phyloP scores from a whole-genome alignment of 2,329 filamentous ascomycete genomes.

The Neopestalotiopsis sp. region DNA sequence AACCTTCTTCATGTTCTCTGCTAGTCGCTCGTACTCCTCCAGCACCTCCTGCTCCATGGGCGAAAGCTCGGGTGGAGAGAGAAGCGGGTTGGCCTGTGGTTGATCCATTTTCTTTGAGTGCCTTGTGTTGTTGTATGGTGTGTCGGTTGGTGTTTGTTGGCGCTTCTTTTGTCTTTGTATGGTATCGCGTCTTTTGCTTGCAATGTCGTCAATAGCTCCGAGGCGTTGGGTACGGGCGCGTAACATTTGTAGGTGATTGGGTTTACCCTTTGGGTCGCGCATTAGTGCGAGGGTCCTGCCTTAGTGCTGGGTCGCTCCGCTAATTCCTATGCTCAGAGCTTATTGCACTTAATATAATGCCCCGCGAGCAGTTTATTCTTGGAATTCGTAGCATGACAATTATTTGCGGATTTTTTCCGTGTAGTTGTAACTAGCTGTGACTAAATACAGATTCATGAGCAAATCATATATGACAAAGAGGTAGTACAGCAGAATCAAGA shows the following conservation, averaged over 20 bases:
- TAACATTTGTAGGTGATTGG: background rate
- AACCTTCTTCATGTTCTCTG: constrained; percentile 91
- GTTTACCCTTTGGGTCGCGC: background rate
- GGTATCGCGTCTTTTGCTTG: background rate
- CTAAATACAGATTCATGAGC: too few species aligned
- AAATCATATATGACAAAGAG: too few species aligned
- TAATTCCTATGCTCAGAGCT: background rate
- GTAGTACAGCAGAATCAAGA: too few species aligned
- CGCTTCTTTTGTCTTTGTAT: background rate
- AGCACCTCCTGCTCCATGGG: constrained; percentile 92
- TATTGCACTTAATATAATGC: background rate
- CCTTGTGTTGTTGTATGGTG: background rate
- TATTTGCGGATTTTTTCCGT: too few species aligned
- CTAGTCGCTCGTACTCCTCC: constrained; percentile 87
- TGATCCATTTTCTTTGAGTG: constrained; percentile 6
- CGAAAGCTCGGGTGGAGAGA: constrained; percentile 63
- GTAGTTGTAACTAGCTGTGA: too few species aligned
- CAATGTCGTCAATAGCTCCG: too few species aligned
- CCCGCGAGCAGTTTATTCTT: background rate
- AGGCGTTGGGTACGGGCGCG: background rate
- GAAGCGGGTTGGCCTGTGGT: constrained; percentile 25
- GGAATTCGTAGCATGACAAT: background rate
- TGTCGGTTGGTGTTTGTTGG: background rate
- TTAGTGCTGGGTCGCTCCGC: background rate
- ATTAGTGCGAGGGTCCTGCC: background rate